Evolutionary conservation across 305 asterid genomes (phyloP).

Genomic region (Fraxinus baroniana): DNA sequence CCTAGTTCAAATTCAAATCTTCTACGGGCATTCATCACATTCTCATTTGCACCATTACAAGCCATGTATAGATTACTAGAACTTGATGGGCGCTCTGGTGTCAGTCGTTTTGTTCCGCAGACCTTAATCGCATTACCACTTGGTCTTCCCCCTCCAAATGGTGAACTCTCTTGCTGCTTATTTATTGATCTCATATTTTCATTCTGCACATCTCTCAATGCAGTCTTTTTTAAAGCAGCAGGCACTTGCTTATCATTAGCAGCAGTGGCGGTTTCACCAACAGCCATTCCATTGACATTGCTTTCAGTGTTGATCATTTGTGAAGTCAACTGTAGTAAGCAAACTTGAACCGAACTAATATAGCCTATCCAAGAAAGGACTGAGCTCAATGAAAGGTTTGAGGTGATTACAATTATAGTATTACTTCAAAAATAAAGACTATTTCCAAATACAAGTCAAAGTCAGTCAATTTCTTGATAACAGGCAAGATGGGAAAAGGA

Average conservation of each 20-base stretch:
- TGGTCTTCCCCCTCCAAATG: slow-evolving; percentile 45
- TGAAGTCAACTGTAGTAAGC: slow-evolving; percentile 23
- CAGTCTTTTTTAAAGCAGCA: slow-evolving; percentile 57
- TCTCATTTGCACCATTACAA: slow-evolving; percentile 55
- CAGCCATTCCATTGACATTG: slow-evolving; percentile 35
- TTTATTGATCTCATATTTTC: slow-evolving; percentile 45
- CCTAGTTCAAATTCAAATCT: slow-evolving; percentile 89
- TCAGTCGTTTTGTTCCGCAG: slow-evolving; percentile 66
- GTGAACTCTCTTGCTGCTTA: slow-evolving; percentile 47
- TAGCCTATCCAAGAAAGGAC: slow-evolving; percentile 23
- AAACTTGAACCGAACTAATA: slow-evolving; percentile 18
- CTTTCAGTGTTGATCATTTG: slow-evolving; percentile 55
- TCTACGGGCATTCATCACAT: slow-evolving; percentile 74
- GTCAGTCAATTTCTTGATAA: not conserved
- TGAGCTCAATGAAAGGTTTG: slow-evolving; percentile 22
- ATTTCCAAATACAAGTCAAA: not conserved
- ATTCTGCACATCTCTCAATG: slow-evolving; percentile 84
- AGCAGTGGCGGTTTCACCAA: slow-evolving; percentile 39
- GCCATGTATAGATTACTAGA: slow-evolving; percentile 43
- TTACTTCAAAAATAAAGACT: not conserved
- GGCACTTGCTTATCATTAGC: slow-evolving; percentile 56
- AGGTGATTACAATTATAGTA: not conserved
- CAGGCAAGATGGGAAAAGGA: not conserved
- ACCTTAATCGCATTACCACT: slow-evolving; percentile 58
- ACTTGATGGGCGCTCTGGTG: slow-evolving; percentile 67